phyloP scores from a whole-genome alignment of 108 stramenopile species.

The Nitzschia sp. region DNA sequence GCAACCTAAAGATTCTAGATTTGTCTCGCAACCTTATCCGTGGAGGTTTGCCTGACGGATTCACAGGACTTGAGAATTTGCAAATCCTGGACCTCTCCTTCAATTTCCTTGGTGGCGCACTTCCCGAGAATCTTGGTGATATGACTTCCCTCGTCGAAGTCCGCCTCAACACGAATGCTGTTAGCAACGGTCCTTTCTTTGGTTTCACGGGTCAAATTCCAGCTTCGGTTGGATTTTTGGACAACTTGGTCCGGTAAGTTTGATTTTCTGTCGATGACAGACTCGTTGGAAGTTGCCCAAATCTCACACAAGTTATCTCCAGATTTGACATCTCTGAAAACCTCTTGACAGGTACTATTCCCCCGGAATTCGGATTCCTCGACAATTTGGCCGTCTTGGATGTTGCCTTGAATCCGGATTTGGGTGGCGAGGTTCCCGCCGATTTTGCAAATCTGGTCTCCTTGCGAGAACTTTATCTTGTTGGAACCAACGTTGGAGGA shows the following conservation, averaged over 20 bases:
- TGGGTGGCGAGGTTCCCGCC: slow-evolving; percentile 32
- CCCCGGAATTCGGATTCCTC: slow-evolving; percentile 11
- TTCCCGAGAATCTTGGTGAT: slow-evolving; percentile 27
- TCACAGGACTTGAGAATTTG: neutral
- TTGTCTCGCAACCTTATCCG: slow-evolving; percentile 59
- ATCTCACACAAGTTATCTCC: too few species aligned
- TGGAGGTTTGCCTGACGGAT: slow-evolving; percentile 38
- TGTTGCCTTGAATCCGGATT: slow-evolving; percentile 23
- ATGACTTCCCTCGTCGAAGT: slow-evolving; percentile 41
- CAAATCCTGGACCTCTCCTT: slow-evolving; percentile 22
- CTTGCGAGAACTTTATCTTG: slow-evolving; percentile 30
- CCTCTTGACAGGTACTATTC: slow-evolving; percentile 20
- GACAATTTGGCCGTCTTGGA: slow-evolving; percentile 4
- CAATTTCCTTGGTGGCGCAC: slow-evolving; percentile 20
- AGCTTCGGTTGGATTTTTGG: slow-evolving; percentile 27
- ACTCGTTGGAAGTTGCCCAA: too few species aligned
- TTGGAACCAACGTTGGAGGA: slow-evolving; percentile 36
- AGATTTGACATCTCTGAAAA: slow-evolving; percentile 21
- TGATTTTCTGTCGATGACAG: too few species aligned
- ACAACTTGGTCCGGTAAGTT: slow-evolving; percentile 5
- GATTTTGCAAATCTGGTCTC: slow-evolving; percentile 22
- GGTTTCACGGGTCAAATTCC: slow-evolving; percentile 39
- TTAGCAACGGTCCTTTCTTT: slow-evolving; percentile 12
- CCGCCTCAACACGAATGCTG: slow-evolving; percentile 52
- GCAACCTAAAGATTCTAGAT: slow-evolving; percentile 52